Conservation (phyloP, 768 basidiomycete species). For the Phallus indusiatus region DNA sequence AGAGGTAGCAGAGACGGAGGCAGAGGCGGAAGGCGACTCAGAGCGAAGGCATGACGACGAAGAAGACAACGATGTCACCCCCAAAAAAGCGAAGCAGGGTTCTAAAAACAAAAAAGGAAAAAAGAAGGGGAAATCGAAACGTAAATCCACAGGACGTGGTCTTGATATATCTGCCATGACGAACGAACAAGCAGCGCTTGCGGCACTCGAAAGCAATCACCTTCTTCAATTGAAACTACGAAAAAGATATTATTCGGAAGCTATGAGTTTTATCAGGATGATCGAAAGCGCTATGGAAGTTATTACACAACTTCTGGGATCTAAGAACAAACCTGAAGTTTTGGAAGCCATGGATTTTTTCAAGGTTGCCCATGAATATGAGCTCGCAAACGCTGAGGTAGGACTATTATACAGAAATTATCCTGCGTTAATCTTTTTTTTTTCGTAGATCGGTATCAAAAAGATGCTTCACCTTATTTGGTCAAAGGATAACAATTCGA, state of each 20-base stretch:
- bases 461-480: slow-evolving; percentile 97
- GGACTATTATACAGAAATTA: slow-evolving; percentile 10
- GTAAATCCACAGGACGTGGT: slow-evolving; percentile 43
- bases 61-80: slow-evolving; percentile 29
- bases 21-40: background rate
- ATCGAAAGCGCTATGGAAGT: slow-evolving; percentile 61
- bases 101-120: slow-evolving; percentile 21
- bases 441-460: slow-evolving; percentile 68
- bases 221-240: slow-evolving; percentile 57
- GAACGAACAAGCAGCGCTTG: slow-evolving; percentile 62
- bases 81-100: slow-evolving; percentile 10
- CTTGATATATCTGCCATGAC: slow-evolving; percentile 62
- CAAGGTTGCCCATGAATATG: slow-evolving; percentile 69
- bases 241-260: slow-evolving; percentile 84
- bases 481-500: slow-evolving; percentile 83
- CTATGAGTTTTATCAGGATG: slow-evolving; percentile 68
- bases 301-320: slow-evolving; percentile 72
- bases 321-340: slow-evolving; percentile 76
- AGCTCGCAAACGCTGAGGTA: slow-evolving; percentile 71
- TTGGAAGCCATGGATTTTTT: slow-evolving; percentile 88
- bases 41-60: slow-evolving; percentile 23
- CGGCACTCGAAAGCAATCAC: slow-evolving; percentile 57
- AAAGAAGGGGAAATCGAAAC: slow-evolving; percentile 40
- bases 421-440: background rate
- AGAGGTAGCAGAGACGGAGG: slow-evolving; percentile 3